Base-by-base conservation (phyloP, 2,329 filamentous ascomycete species). In the Neonectria magnoliae region DNA sequence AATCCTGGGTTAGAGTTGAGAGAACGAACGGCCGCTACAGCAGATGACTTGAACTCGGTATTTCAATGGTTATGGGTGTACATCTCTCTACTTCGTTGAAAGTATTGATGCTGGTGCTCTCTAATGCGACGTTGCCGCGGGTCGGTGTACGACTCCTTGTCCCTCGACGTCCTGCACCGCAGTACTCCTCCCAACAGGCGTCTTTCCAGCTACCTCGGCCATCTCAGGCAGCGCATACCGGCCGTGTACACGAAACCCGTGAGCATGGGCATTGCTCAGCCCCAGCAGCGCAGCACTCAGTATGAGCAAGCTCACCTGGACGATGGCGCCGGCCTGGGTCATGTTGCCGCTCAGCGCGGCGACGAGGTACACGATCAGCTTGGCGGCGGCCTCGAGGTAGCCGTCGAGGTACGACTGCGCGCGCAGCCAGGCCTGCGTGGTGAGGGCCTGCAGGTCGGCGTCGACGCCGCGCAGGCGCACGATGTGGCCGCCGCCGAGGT, bases 381-480 rank as follows among this genome's bases (percentile, higher is more conserved):
- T 89, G 10, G 87, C 83, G 1, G 78, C 72, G 0, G 85, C 85
- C 65, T 85, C 83, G 57, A 87, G 75, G 69, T 84, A 86, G 31
- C 83, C 81, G 67, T 90, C 84, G 2, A 82, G 51, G 27, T 80
- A 76, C 0, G 84, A 87, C 73, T 85, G 83, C 42, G 82, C 78
- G 11, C 82, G 79, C 50, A 91, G 75, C 88, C 87, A 90, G 29
- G 81, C 71, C 3, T 85, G 83, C 3, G 85, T 83, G 1, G 87
- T 90, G 44, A 90, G 81, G 31, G 87, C 87, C 61, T 87, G 86
- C 7, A 90, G 79, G 71, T 90, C 88, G 33, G 84, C 80, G 8
- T 84, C 80, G 4, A 79, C 73, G 5, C 88, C 89, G 29, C 82
- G 81, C 45, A 91, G 79, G 13, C 84, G 78, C 1, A 90, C 81